Percentiles rank a stretch among this genome's conserved stretches.
Conservation (phyloP, 2,329 filamentous ascomycete species). For the Neopestalotiopsis rosae region DNA sequence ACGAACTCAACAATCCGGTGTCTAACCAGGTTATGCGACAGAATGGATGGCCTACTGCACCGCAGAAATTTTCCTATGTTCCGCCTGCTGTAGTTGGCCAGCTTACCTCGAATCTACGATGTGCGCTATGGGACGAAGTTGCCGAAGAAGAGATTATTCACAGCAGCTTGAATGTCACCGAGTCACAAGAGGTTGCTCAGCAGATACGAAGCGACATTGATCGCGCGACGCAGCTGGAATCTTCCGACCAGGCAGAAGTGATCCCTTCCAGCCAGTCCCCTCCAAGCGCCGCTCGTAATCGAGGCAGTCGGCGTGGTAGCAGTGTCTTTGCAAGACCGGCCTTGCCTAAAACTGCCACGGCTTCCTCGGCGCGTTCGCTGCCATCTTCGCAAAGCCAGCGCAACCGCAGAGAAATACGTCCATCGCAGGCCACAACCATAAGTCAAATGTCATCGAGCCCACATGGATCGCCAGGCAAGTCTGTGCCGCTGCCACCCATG, state of each 20-base stretch:
- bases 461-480: conserved; percentile 34
- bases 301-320: conserved; percentile 8
- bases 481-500: conserved; percentile 27
- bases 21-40: conserved; percentile 55
- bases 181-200: conserved; percentile 58
- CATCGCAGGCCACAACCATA: conserved; percentile 51
- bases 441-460: conserved; percentile 39
- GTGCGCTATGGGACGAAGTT: conserved; percentile 50
- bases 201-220: conserved; percentile 55
- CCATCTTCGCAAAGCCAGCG: conserved; percentile 24
- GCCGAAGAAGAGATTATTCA: conserved; percentile 25
- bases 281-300: conserved; percentile 21
- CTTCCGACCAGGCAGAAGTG: conserved; percentile 31
- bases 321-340: conserved; percentile 17
- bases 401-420: conserved; percentile 31
- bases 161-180: conserved; percentile 34
- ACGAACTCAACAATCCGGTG: conserved; percentile 66
- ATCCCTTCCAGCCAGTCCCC: conserved; percentile 39
- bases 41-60: conserved; percentile 57
- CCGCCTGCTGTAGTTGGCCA: conserved; percentile 63
- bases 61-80: conserved; percentile 59
- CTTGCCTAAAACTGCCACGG: conserved; percentile 13
- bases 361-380: conserved; percentile 16
- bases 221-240: conserved; percentile 42
- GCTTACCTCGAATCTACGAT: conserved; percentile 62